A percentile compares a stretch with the other conserved stretches of the same genome.
phyloP scores from a whole-genome alignment of 2,329 filamentous ascomycete species.

The Cladophialophora carrionii region DNA sequence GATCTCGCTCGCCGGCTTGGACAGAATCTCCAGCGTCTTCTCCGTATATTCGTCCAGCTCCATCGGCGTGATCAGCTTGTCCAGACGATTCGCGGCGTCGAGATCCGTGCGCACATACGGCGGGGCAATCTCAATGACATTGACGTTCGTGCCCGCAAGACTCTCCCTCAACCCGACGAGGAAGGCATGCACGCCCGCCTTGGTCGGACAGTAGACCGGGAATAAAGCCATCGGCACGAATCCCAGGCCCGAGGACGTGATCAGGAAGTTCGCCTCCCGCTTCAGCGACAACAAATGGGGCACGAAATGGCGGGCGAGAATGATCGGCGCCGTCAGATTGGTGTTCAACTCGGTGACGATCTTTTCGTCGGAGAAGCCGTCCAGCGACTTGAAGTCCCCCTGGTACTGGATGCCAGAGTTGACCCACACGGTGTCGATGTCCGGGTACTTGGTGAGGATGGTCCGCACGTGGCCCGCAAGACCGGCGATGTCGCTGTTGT shows the following conservation, averaged over 20 bases:
- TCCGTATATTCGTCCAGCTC: slow-evolving; percentile 43
- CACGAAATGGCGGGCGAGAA: slow-evolving; percentile 40
- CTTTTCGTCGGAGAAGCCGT: slow-evolving; percentile 35
- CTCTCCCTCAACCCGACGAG: slow-evolving; percentile 40
- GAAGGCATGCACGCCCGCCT: slow-evolving; percentile 42
- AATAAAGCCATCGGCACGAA: slow-evolving; percentile 41
- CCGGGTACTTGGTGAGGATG: slow-evolving; percentile 38
- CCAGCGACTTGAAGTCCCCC: slow-evolving; percentile 37
- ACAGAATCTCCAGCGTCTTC: slow-evolving; percentile 36
- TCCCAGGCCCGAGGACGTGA: slow-evolving; percentile 41
- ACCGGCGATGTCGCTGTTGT: slow-evolving; percentile 36
- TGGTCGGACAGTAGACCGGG: slow-evolving; percentile 44
- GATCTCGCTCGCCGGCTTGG: slow-evolving; percentile 39
- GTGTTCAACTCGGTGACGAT: slow-evolving; percentile 38
- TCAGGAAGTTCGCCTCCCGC: slow-evolving; percentile 39
- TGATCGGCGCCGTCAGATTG: slow-evolving; percentile 41
- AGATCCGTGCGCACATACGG: slow-evolving; percentile 46
- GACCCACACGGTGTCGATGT: slow-evolving; percentile 44
- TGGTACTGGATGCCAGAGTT: slow-evolving; percentile 42
- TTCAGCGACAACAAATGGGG: slow-evolving; percentile 38
- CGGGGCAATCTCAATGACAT: slow-evolving; percentile 45
- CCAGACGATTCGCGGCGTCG: slow-evolving; percentile 39
- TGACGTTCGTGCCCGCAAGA: slow-evolving; percentile 40
- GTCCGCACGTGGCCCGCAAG: slow-evolving; percentile 29
- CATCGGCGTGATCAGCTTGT: slow-evolving; percentile 41